phyloP scores from a whole-genome alignment of 192 early-diverging fungal genomes.

The Phlyctochytrium arcticum region DNA sequence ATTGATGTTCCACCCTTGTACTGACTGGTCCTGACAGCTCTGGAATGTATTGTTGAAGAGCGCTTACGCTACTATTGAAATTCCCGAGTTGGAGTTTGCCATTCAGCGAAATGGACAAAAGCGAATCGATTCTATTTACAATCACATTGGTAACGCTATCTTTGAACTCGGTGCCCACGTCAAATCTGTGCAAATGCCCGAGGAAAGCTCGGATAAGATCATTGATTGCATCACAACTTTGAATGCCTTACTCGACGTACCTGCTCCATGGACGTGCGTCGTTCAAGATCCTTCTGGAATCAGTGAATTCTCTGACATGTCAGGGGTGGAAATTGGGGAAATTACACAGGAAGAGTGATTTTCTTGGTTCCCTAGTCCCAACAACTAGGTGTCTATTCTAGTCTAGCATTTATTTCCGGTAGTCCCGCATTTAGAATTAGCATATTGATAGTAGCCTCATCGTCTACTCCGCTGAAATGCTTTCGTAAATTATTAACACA shows the following conservation, averaged over 20 bases:
- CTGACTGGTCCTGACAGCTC: background rate
- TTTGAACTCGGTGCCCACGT: conserved; percentile 20
- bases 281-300: conserved; percentile 17
- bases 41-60: conserved; percentile 19
- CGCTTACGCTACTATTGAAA: conserved; percentile 5
- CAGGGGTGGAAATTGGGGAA: conserved; percentile 8
- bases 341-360: too few species aligned
- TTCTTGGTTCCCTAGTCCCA: too few species aligned
- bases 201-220: conserved; percentile 17
- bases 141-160: conserved; percentile 23
- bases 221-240: conserved; percentile 16
- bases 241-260: conserved; percentile 20
- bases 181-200: background rate
- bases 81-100: conserved; percentile 28
- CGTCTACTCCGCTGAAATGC: too few species aligned
- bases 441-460: too few species aligned
- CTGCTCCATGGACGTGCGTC: conserved; percentile 13
- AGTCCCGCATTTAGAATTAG: too few species aligned
- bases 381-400: too few species aligned
- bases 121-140: conserved; percentile 18
- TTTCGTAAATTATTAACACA: too few species aligned
- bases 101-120: conserved; percentile 22
- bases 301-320: conserved; percentile 18
- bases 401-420: too few species aligned
- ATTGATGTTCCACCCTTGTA: too few species aligned